These are phyloP conservation scores for Piper betle DNA, from an alignment of 164 flowering plant species.

Conservation along the genomic window DNA sequence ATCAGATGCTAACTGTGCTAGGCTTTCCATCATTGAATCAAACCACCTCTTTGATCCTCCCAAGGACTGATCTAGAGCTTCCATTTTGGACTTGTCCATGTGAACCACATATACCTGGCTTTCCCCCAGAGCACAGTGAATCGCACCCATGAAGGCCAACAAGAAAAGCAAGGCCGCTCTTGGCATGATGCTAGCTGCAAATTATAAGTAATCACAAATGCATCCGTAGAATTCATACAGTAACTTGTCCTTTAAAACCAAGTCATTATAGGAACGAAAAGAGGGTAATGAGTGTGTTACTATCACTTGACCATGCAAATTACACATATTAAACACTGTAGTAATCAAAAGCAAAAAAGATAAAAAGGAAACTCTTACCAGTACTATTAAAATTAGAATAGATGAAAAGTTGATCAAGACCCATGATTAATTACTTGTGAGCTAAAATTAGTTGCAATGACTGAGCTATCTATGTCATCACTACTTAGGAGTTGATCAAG, in stretches of 20 bases:
- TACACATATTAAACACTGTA: not conserved
- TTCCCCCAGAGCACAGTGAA: constrained; percentile 17
- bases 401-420: too few relatives aligned
- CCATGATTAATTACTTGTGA: too few relatives aligned
- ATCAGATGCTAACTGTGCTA: constrained; percentile 17
- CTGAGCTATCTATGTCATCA: too few relatives aligned
- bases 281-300: not conserved
- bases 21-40: constrained; percentile 27
- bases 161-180: constrained; percentile 5
- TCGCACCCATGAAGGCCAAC: constrained; percentile 14
- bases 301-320: not conserved
- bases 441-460: too few relatives aligned
- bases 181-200: not conserved
- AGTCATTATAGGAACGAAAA: too few relatives aligned
- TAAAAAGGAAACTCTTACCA: too few relatives aligned
- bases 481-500: too few relatives aligned
- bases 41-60: constrained; percentile 24
- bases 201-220: not conserved
- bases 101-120: constrained; percentile 47
- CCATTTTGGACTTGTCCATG: constrained; percentile 40
- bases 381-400: too few relatives aligned
- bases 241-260: too few relatives aligned
- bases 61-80: constrained; percentile 12
- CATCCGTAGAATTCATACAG: not conserved
- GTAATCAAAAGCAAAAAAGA: not conserved